These are phyloP conservation scores for Candida vartiovaarae DNA, from an alignment of 805 yeast species.

Conservation along the genomic window DNA sequence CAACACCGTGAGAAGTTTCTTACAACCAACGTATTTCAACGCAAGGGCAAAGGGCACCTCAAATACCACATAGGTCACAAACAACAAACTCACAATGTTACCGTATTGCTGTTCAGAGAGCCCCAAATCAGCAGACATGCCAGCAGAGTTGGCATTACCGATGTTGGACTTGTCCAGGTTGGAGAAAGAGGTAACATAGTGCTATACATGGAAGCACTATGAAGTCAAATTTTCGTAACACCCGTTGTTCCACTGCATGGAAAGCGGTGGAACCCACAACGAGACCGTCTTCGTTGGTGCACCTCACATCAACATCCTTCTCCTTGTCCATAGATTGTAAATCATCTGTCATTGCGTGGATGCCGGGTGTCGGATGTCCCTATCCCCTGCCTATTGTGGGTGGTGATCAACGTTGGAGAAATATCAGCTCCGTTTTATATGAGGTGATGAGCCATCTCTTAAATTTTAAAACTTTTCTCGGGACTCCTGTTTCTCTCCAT, in stretches of 20 bases:
- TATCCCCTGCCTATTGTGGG: no score
- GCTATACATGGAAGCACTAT: slow-evolving; percentile 37
- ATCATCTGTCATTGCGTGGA: no score
- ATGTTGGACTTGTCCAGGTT: slow-evolving; percentile 49
- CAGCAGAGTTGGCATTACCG: slow-evolving; percentile 53
- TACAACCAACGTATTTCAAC: slow-evolving; percentile 31
- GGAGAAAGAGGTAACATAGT: slow-evolving; percentile 37
- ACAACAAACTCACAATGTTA: slow-evolving; percentile 38
- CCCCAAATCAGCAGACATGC: slow-evolving; percentile 35
- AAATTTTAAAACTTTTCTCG: no score
- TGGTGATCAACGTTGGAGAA: no score
- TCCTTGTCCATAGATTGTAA: no score
- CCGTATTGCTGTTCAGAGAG: slow-evolving; percentile 34
- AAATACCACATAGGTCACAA: slow-evolving; percentile 36
- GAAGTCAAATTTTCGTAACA: slow-evolving; percentile 36
- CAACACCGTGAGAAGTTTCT: slow-evolving; percentile 26
- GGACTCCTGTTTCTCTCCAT: no score
- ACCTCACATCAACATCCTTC: no score
- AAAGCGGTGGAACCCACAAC: neutral
- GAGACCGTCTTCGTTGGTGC: no score
- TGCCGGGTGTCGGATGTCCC: no score
- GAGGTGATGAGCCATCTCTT: no score
- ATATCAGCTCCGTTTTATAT: no score
- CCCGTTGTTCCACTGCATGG: slow-evolving; percentile 24
- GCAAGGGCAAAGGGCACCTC: slow-evolving; percentile 33